phyloP scores from a whole-genome alignment of 495 filamentous ascomycete genomes.

The Annulohypoxylon maeteangense region DNA sequence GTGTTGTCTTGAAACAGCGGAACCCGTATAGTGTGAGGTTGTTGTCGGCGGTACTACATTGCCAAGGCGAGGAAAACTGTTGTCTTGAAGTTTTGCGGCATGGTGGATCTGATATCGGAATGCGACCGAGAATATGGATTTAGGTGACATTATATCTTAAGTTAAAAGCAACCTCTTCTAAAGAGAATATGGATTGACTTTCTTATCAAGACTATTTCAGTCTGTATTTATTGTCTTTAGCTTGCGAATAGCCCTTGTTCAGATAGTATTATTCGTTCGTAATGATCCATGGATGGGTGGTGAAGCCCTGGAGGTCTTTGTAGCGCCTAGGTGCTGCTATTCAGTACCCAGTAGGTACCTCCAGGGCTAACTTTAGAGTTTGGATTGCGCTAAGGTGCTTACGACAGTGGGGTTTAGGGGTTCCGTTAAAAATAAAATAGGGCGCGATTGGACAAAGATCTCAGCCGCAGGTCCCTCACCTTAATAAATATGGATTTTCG shows the following conservation, averaged over 20 bases:
- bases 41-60: slow-evolving; percentile 16
- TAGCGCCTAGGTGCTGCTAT: neutral
- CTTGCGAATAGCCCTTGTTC: neutral
- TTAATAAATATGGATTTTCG: neutral
- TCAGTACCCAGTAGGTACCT: no score
- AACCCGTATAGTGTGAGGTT: slow-evolving; percentile 46
- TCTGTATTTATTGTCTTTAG: neutral
- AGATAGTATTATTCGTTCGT: no score
- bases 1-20: slow-evolving; percentile 48
- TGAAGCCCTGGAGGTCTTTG: neutral
- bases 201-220: neutral
- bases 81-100: no score
- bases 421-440: neutral
- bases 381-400: neutral
- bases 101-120: no score
- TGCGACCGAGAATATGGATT: neutral
- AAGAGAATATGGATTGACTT: neutral
- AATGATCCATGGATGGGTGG: no score
- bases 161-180: neutral
- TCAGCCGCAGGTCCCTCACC: neutral
- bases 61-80: no score
- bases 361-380: no score
- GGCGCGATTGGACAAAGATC: neutral
- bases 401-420: neutral
- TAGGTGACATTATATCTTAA: neutral